Conservation (phyloP, 805 yeast species). For the Pachysolen tannophilus region DNA sequence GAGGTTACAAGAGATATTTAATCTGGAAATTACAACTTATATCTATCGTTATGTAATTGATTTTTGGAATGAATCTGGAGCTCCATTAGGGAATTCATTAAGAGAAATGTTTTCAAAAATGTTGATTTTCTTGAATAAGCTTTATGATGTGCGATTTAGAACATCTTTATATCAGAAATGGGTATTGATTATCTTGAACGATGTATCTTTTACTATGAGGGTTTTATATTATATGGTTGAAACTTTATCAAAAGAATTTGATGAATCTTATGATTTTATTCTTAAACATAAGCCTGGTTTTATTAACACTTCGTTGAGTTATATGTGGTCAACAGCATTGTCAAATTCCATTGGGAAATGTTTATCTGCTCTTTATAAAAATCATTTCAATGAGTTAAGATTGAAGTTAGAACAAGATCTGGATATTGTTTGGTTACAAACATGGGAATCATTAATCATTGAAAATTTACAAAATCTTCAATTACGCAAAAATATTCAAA, state of each 20-base stretch:
- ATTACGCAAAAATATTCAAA: conserved; percentile 39
- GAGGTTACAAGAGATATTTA: conserved; percentile 7
- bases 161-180: conserved; percentile 25
- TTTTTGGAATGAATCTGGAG: conserved; percentile 64
- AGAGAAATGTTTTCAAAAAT: conserved; percentile 52
- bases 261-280: conserved; percentile 28
- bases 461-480: conserved; percentile 23
- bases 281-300: conserved; percentile 37
- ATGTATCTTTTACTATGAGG: conserved; percentile 42
- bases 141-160: conserved; percentile 15
- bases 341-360: conserved; percentile 64
- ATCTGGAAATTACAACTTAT: conserved; percentile 17
- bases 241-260: conserved; percentile 39
- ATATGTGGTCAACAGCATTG: conserved; percentile 50
- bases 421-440: conserved; percentile 33
- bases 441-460: conserved; percentile 41
- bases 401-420: conserved; percentile 15
- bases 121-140: conserved; percentile 28
- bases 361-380: conserved; percentile 30
- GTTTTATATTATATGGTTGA: conserved; percentile 59
- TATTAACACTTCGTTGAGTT: conserved; percentile 34
- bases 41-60: conserved; percentile 52
- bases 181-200: conserved; percentile 32
- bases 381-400: conserved; percentile 18
- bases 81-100: conserved; percentile 64